Conservation (phyloP, 768 basidiomycete species). For the Hirschioporus abietinus region DNA sequence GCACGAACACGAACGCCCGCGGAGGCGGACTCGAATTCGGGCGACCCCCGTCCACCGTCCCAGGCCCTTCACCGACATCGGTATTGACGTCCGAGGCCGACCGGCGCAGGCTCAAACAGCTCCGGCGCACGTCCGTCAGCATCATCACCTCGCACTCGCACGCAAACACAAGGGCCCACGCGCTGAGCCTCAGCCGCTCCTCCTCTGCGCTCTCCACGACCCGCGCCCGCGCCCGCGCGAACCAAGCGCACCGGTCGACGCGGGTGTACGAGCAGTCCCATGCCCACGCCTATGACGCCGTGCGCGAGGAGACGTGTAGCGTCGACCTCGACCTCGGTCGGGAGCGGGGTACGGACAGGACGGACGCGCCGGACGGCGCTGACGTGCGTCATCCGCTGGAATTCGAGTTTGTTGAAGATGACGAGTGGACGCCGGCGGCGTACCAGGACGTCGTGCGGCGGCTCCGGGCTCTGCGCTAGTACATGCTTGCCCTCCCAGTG, state of each 20-base stretch:
- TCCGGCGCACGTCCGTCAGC: neutral
- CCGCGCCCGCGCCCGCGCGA: too few species aligned
- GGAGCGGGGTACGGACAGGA: neutral
- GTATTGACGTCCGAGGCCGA: neutral
- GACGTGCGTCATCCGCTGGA: too few species aligned
- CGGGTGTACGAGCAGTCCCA: too few species aligned
- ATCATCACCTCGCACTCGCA: too few species aligned
- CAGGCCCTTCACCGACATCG: too few species aligned
- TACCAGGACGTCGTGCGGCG: constrained; percentile 2
- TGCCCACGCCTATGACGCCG: too few species aligned
- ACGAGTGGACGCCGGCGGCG: neutral
- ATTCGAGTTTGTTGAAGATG: neutral
- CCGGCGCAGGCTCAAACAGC: neutral
- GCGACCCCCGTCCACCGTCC: neutral
- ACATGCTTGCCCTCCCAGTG: too few species aligned
- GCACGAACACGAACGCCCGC: neutral
- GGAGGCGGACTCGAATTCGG: too few species aligned
- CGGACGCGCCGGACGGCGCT: too few species aligned
- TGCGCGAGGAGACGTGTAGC: neutral
- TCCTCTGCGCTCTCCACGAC: constrained; percentile 1
- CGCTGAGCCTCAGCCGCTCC: neutral
- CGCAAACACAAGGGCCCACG: too few species aligned
- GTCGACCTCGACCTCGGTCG: too few species aligned
- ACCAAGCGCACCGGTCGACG: too few species aligned
- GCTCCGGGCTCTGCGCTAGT: neutral